Evolutionary conservation across 352 stramenopile genomes (phyloP), one percentile per base, ranked within the genome.

Genomic region (Paralagenidium karlingii): DNA sequence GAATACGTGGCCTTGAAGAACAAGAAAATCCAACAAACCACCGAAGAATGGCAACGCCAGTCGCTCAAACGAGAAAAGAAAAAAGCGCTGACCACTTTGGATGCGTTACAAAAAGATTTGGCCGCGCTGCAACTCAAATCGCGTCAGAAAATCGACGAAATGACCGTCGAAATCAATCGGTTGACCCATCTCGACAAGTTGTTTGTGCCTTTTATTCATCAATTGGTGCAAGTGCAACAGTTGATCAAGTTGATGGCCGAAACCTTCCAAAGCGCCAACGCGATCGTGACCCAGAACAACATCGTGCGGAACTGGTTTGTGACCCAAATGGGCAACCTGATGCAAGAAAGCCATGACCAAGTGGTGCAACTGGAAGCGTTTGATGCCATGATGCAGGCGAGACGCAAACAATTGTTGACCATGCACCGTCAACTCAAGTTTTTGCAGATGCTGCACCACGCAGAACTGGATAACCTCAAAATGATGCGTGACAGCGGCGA

Each of bases 1-100:
- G 70, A 82, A 20, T 90, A 85, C 42, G 66, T 90, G 16, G 55
- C 68, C 7, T 53, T 87, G 8, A 90, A 90, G 40, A 55, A 51
- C 7, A 87, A 84, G 24, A 67, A 73, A 10, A 76, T 90, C 48
- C 82, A 84, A 38, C 60, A 50, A 11, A 84, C 68, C 15, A 68
- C 75, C 5, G 70, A 90, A 39, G 76, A 84, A 34, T 90, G 76
- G 70, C 76, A 90, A 34, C 75, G 75, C 28, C 76, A 87, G 34
- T 82, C 76, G 27, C 49, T 90, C 11, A 81, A 87, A 48, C 68
- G 75, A 8, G 76, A 87, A 19, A 75, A 68, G 40, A 90, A 90
- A 56, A 87, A 84, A 33, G 73, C 76, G 8, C 62, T 62, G 31
- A 80, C 73, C 31, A 82, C 63, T 4, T 51, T 84, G 2, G 51